Evolutionary conservation across 768 basidiomycete genomes (phyloP), one percentile per base, ranked within the genome.

Genomic region (Hygrophoropsis aurantiaca): DNA sequence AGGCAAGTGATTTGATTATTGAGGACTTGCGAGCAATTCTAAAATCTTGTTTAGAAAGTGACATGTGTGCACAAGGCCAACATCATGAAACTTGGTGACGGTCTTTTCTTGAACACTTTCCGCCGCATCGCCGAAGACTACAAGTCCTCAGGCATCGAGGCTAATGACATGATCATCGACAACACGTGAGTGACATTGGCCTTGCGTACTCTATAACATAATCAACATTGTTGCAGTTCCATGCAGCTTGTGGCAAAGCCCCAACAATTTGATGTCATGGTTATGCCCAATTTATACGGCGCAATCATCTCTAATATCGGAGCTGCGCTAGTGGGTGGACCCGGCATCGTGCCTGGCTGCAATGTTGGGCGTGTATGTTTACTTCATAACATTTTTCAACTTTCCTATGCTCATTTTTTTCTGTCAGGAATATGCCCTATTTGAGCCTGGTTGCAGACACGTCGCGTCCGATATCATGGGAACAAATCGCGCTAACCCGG

Each of bases 41-140:
- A 23, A 53, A 26, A 38, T 38, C 21, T 32, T 44, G 51, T 39
- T 2, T 57, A 95, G 93, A 98, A 95, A 88, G 95, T 99, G 57
- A 99, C 97, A 34, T 97, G 94, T 63, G 94, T 99, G 37, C 97
- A 99, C 84, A 99, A 99, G 73, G 97, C 97, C 60, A 98, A 98
- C 78, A 99, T 99, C 78, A 99, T 99, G 97, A 99, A 99, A 71
- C 85, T 97, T 58, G 95, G 95, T 67, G 97, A 98, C 62, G 97
- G 97, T 69, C 82, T 99, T 35, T 98, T 98, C 85, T 81, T 98
- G 59, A 94, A 93, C 72, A 98, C 94, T 19, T 99, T 97, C 85
- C 90, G 93, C 58, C 81, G 84, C 50, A 82, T 99, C 50, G 97
- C 94, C 26, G 92, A 98, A 69, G 95, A 97, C 66, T 99, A 98